These are phyloP conservation scores for Cyclocybe cylindracea DNA, from an alignment of 768 basidiomycete species.

Conservation along the genomic window DNA sequence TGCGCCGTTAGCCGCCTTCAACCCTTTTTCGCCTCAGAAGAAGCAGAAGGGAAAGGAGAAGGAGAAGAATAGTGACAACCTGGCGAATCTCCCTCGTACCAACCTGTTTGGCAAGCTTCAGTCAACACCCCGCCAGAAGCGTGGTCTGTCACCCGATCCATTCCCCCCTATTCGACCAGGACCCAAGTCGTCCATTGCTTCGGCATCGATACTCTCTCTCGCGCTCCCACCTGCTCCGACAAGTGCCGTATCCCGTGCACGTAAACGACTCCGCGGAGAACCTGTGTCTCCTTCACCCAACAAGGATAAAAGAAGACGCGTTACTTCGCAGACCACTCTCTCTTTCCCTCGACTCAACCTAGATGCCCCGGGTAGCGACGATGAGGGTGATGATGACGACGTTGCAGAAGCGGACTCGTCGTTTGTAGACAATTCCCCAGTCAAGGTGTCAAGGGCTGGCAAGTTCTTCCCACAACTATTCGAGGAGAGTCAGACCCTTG, in stretches of 20 bases:
- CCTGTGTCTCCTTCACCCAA: slow-evolving; percentile 81
- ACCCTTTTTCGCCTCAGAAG: slow-evolving; percentile 82
- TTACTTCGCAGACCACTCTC: slow-evolving; percentile 40
- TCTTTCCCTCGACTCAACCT: slow-evolving; percentile 34
- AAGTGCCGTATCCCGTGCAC: slow-evolving; percentile 62
- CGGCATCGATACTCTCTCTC: slow-evolving; percentile 7
- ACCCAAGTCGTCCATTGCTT: slow-evolving; percentile 24
- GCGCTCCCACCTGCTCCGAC: slow-evolving; percentile 23
- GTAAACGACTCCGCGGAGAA: slow-evolving; percentile 81
- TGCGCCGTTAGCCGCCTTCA: slow-evolving; percentile 56
- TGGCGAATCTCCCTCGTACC: slow-evolving; percentile 15
- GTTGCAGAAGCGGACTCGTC: slow-evolving; percentile 34
- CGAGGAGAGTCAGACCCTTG: slow-evolving; percentile 37
- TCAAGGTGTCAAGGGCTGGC: slow-evolving; percentile 56
- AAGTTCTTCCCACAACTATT: slow-evolving; percentile 72
- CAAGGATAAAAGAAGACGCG: slow-evolving; percentile 72
- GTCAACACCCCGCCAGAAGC: slow-evolving; percentile 40
- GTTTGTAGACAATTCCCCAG: slow-evolving; percentile 72
- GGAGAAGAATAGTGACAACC: slow-evolving; percentile 9
- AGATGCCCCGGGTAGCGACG: slow-evolving; percentile 15
- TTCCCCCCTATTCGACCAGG: slow-evolving; percentile 31
- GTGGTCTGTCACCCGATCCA: slow-evolving; percentile 39
- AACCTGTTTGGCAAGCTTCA: slow-evolving; percentile 42
- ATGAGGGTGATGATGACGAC: slow-evolving; percentile 26
- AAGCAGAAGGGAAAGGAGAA: slow-evolving; percentile 49